These are phyloP conservation scores for Suillus alpinus DNA, from an alignment of 768 basidiomycete genomes.

Conservation along the genomic window DNA sequence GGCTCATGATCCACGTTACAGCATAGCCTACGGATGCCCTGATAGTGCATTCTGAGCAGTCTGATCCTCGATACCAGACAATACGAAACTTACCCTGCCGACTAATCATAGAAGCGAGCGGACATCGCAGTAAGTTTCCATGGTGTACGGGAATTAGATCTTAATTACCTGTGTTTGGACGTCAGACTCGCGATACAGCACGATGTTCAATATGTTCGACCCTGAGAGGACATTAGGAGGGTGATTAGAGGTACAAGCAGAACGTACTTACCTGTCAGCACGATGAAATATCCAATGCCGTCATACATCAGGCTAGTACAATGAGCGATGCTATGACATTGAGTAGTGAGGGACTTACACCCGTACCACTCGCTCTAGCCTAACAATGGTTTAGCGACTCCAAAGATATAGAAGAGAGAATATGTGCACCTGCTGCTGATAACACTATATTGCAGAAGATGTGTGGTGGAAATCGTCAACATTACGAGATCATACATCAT, in stretches of 20 bases:
- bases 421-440: constrained; percentile 22
- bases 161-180: constrained; percentile 40
- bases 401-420: background rate
- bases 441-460: constrained; percentile 46
- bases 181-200: constrained; percentile 42
- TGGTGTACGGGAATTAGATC: constrained; percentile 10
- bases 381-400: constrained; percentile 9
- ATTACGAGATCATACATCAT: constrained; percentile 57
- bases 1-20: constrained; percentile 62
- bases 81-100: constrained; percentile 44
- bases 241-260: background rate
- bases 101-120: constrained; percentile 29
- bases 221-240: constrained; percentile 24
- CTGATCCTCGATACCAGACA: background rate
- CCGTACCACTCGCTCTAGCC: constrained; percentile 25
- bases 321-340: constrained; percentile 7
- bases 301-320: constrained; percentile 64
- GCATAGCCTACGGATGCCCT: constrained; percentile 38
- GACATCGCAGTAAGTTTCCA: constrained; percentile 1
- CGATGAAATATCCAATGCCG: constrained; percentile 60
- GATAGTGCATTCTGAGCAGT: constrained; percentile 2
- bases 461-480: constrained; percentile 47
- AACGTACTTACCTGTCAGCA: constrained; percentile 43
- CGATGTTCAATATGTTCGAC: constrained; percentile 50
- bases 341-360: constrained; percentile 19